phyloP scores from a whole-genome alignment of 768 basidiomycete genomes.

The Wakefieldia striispora region DNA sequence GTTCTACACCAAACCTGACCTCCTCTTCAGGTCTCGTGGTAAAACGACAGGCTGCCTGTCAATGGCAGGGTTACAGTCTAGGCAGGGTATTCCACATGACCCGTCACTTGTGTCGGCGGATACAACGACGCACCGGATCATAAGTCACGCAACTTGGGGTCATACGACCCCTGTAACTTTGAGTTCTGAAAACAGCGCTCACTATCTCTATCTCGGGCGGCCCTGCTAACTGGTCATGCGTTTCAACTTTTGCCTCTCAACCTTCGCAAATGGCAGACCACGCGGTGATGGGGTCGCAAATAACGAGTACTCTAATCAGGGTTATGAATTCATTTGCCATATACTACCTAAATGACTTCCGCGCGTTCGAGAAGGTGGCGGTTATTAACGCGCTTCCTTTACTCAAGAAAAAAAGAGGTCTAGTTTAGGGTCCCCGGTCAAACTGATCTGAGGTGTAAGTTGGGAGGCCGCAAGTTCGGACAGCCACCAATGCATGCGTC shows the following conservation, averaged over 20 bases:
- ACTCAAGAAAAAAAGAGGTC: not conserved
- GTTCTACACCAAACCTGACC: not conserved
- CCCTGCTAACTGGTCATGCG: constrained; percentile 1
- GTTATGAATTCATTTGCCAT: too few relatives aligned
- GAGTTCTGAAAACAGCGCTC: too few relatives aligned
- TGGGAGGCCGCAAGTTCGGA: not conserved
- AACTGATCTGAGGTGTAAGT: not conserved
- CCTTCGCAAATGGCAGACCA: constrained; percentile 7
- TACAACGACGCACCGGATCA: not conserved
- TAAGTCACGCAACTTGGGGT: not conserved
- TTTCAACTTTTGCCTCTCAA: not conserved
- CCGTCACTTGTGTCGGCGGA: too few relatives aligned
- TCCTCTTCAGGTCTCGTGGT: too few relatives aligned
- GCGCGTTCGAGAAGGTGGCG: constrained; percentile 1
- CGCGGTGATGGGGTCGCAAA: not conserved
- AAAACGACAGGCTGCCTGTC: too few relatives aligned
- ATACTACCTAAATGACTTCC: not conserved
- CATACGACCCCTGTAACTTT: not conserved
- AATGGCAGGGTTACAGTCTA: not conserved
- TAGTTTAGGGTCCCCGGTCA: too few relatives aligned
- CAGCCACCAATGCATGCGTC: too few relatives aligned
- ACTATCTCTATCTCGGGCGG: not conserved
- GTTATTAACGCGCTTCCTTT: constrained; percentile 6
- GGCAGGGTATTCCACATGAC: not conserved
- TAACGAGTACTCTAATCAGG: too few relatives aligned